Conservation (phyloP, 1,284 basidiomycete genomes). For the Moesziomyces sp. region DNA sequence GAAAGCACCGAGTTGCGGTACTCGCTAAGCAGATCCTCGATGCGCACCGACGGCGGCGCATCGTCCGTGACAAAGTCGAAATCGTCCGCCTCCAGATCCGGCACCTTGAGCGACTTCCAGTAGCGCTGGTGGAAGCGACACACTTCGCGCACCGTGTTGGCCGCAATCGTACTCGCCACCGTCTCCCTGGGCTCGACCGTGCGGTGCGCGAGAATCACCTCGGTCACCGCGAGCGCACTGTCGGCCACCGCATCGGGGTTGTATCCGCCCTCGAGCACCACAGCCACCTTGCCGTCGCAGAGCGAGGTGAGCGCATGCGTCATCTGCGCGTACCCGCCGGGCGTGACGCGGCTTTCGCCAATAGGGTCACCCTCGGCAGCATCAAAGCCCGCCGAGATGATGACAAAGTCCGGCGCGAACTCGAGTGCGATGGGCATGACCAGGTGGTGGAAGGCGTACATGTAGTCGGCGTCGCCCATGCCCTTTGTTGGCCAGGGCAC, state of each 20-base stretch:
- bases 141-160: conserved; percentile 87
- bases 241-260: conserved; percentile 87
- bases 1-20: conserved; percentile 84
- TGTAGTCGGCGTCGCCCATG: conserved; percentile 94
- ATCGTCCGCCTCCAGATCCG: conserved; percentile 32
- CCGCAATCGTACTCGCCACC: conserved; percentile 70
- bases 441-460: conserved; percentile 93
- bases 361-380: conserved; percentile 92
- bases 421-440: conserved; percentile 98
- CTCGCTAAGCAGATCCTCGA: conserved; percentile 80
- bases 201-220: conserved; percentile 84
- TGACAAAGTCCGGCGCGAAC: conserved; percentile 93
- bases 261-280: conserved; percentile 98
- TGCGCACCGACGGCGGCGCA: conserved; percentile 11
- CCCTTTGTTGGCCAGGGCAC: conserved; percentile 90
- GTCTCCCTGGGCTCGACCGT: conserved; percentile 75
- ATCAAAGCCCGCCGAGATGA: conserved; percentile 98
- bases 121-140: conserved; percentile 85
- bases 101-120: conserved; percentile 79
- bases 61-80: conserved; percentile 10
- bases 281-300: conserved; percentile 87
- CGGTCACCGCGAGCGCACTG: conserved; percentile 86
- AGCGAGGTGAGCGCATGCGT: conserved; percentile 93
- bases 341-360: conserved; percentile 88
- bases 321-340: conserved; percentile 97